Evolutionary conservation across 768 basidiomycete genomes (phyloP).

Genomic region (Pisolithus orientalis): DNA sequence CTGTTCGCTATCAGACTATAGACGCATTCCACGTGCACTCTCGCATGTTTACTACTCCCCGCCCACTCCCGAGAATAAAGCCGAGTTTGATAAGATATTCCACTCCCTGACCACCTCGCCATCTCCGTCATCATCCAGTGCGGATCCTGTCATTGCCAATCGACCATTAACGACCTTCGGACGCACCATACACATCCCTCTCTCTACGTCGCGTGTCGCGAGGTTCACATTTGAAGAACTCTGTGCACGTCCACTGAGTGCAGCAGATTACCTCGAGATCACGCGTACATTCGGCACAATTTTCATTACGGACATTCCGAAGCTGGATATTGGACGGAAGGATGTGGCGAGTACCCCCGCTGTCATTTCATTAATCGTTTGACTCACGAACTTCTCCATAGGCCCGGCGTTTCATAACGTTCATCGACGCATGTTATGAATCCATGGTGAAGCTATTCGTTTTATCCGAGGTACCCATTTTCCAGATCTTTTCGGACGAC

Average conservation of each 20-base stretch:
- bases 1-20: slow-evolving; percentile 64
- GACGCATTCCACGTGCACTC: slow-evolving; percentile 87
- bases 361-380: not conserved
- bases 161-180: slow-evolving; percentile 86
- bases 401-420: slow-evolving; percentile 95
- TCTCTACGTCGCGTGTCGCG: slow-evolving; percentile 75
- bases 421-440: slow-evolving; percentile 95
- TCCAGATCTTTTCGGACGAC: slow-evolving; percentile 83
- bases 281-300: slow-evolving; percentile 83
- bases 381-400: slow-evolving; percentile 19
- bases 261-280: slow-evolving; percentile 94
- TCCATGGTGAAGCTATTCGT: slow-evolving; percentile 91
- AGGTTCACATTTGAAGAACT: slow-evolving; percentile 82
- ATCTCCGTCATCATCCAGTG: slow-evolving; percentile 24
- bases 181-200: slow-evolving; percentile 69
- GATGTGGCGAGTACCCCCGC: slow-evolving; percentile 56
- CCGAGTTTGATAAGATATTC: slow-evolving; percentile 84
- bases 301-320: slow-evolving; percentile 82
- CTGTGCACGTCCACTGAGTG: slow-evolving; percentile 85
- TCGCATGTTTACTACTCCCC: slow-evolving; percentile 93
- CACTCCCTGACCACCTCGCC: slow-evolving; percentile 53
- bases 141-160: slow-evolving; percentile 50
- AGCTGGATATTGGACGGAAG: slow-evolving; percentile 81
- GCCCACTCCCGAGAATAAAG: slow-evolving; percentile 52
- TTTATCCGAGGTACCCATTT: slow-evolving; percentile 89